Evolutionary conservation across 1,284 basidiomycete genomes (phyloP), one percentile per base, ranked within the genome.

Genomic region (Volvariella volvacea): DNA sequence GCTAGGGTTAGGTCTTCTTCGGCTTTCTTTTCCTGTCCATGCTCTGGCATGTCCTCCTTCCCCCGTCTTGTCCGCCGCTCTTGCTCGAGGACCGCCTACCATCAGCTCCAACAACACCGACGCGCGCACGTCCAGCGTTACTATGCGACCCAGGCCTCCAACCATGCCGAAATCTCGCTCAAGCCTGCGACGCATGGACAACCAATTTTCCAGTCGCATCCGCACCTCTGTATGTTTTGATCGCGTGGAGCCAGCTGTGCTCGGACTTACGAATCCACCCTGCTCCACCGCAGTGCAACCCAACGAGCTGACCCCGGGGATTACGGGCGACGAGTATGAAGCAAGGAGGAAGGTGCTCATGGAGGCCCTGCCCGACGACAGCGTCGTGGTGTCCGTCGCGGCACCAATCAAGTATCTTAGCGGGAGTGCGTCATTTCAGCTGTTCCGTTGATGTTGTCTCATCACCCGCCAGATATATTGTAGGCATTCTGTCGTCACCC

Each of bases 341-440:
- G 62, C 63, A n/a, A 70, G 95, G 40, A 67, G 95, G 48, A 68
- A 64, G 48, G 72, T 63, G 15, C 70, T 99, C 20, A 88, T 99
- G 80, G 74, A 87, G 14, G 62, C 67, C 16, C 66, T 99, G 9
- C 91, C 91, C 0, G 78, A 84, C 3, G 78, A 80, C 30, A 86
- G 83, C 48, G 59, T 90, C 19, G 93, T 92, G 12, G 76, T 98
- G 3, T 83, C 81, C 34, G 77, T 90, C 39, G 83, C 89, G 2
- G 88, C 84, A 0, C 80, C 86, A 7, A 70, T 94, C 39, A 89
- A 93, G 65, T 88, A 88, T 59, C 91, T 95, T 82, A 88, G 85
- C 48, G 83, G 78, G 58, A 85, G 89, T 89, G 64, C 65, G 88
- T 80, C 21, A 32, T 42, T 6, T 20, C 17, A 39, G 9, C 25